Conservation (phyloP, 139 green algal species). For the Desmodesmus armatus region DNA sequence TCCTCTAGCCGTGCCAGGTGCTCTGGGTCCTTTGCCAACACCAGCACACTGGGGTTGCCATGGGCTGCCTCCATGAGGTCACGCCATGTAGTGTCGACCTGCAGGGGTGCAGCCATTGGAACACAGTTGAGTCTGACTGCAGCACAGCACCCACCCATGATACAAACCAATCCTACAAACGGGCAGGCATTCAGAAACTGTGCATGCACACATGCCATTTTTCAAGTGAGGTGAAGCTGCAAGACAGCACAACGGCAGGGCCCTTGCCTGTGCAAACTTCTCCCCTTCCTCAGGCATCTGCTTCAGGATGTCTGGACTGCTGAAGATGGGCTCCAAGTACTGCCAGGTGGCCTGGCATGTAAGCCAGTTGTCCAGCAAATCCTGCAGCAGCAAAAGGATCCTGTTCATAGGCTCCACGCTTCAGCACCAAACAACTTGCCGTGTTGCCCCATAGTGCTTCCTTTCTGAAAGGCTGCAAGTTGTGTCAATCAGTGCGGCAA, state of each 20-base stretch:
- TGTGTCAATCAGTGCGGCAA: not conserved
- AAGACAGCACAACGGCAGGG: not conserved
- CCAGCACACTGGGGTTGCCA: conserved; percentile 65
- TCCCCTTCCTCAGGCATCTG: conserved; percentile 90
- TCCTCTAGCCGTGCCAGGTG: conserved; percentile 70
- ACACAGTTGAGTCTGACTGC: too few relatives aligned
- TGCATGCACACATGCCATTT: too few relatives aligned
- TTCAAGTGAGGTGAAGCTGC: too few relatives aligned
- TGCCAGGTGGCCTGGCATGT: conserved; percentile 85
- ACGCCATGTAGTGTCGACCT: conserved; percentile 73
- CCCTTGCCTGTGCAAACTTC: conserved; percentile 75
- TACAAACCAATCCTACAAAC: too few relatives aligned
- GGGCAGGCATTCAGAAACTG: not conserved
- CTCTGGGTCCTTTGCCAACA: conserved; percentile 66
- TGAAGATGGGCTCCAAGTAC: conserved; percentile 93
- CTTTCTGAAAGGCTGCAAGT: not conserved
- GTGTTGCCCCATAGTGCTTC: too few relatives aligned
- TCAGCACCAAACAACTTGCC: too few relatives aligned
- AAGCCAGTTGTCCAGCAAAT: conserved; percentile 90
- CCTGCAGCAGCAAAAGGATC: conserved; percentile 53
- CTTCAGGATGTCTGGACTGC: conserved; percentile 85
- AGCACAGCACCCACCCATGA: too few relatives aligned
- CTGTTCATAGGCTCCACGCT: not conserved
- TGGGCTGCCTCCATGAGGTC: conserved; percentile 75
- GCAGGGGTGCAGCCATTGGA: not conserved